Conservation (phyloP, 148 eudicot genomes). For the Dysphania ambrosioides region DNA sequence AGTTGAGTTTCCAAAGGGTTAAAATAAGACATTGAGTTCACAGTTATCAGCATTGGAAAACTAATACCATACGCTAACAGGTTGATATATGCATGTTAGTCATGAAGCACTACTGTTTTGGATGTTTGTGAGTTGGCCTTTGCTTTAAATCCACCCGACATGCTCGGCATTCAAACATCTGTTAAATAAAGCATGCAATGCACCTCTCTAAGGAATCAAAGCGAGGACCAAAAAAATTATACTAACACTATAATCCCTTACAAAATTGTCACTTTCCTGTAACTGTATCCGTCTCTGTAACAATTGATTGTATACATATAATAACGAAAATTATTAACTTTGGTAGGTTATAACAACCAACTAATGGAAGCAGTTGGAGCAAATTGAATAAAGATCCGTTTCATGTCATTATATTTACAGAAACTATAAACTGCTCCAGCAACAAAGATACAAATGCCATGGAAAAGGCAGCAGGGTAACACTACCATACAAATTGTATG, state of each 20-base stretch:
- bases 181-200: not conserved
- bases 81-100: conserved; percentile 8
- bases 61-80: not conserved
- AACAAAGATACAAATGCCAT: no score
- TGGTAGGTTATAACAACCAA: not conserved
- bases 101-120: conserved; percentile 16
- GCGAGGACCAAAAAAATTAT: no score
- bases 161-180: not conserved
- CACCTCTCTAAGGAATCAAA: not conserved
- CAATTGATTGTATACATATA: no score
- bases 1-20: not conserved
- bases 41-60: not conserved
- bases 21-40: not conserved
- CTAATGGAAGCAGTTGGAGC: conserved; percentile 1
- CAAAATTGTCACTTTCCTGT: no score
- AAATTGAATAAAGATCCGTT: not conserved
- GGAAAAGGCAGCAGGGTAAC: not conserved
- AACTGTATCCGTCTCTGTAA: not conserved
- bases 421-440: not conserved
- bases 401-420: not conserved
- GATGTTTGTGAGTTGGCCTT: conserved; percentile 20
- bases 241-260: no score
- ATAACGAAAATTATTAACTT: no score
- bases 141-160: not conserved
- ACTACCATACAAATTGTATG: not conserved